Percentiles rank a stretch among this genome's conserved stretches.
Conservation (phyloP, 306 rosid species). For the Cicer pinnatifidum region DNA sequence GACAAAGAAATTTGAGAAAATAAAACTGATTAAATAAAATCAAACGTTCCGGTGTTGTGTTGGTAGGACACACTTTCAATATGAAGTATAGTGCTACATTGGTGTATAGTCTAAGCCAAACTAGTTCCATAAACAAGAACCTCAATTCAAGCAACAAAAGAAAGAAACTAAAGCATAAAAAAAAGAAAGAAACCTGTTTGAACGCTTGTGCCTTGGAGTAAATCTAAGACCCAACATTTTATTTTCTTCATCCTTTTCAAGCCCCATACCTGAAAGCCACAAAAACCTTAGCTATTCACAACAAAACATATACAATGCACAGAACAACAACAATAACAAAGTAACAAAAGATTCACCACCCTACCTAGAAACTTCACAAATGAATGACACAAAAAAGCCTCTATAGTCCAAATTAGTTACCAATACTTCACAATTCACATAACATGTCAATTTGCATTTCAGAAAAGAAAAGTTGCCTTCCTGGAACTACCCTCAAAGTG, state of each 20-base stretch:
- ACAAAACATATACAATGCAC: constrained; percentile 37
- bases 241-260: constrained; percentile 54
- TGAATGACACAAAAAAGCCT: constrained; percentile 40
- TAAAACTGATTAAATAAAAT: too few species aligned
- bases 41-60: too few species aligned
- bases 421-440: constrained; percentile 42
- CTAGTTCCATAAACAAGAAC: constrained; percentile 36
- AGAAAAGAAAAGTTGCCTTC: constrained; percentile 47
- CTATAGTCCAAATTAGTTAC: constrained; percentile 31
- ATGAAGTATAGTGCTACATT: too few species aligned
- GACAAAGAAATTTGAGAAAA: too few species aligned
- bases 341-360: constrained; percentile 43
- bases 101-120: constrained; percentile 38
- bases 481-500: constrained; percentile 56
- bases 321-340: not conserved
- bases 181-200: constrained; percentile 62
- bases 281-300: constrained; percentile 43
- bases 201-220: constrained; percentile 72
- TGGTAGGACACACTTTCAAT: too few species aligned
- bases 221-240: constrained; percentile 64
- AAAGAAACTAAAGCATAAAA: not conserved
- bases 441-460: not conserved
- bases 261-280: constrained; percentile 64
- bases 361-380: constrained; percentile 49
- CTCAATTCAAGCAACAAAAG: constrained; percentile 44